Evolutionary conservation across 78 protist genomes (phyloP).

Genomic region (Anaeramoeba ignava): DNA sequence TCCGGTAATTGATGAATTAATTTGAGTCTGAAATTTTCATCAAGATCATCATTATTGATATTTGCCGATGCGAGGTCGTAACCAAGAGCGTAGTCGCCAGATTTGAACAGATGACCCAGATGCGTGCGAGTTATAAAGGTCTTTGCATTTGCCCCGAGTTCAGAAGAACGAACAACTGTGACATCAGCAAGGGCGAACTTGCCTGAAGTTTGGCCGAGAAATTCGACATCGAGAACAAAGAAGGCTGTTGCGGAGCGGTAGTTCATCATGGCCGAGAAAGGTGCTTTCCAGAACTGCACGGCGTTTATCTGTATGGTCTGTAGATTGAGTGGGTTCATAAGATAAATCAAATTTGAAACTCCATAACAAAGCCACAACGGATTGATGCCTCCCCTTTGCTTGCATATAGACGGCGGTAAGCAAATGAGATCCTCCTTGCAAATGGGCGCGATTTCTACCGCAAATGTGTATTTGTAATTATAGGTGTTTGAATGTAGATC

Average conservation of each 20-base stretch:
- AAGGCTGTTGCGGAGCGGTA: background rate
- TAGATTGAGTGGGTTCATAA: background rate
- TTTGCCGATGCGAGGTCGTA: background rate
- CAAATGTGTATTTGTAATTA: constrained; percentile 64
- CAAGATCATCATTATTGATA: background rate
- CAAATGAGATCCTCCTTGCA: constrained; percentile 85
- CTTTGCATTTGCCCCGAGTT: background rate
- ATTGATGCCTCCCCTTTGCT: background rate
- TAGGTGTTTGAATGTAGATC: constrained; percentile 73
- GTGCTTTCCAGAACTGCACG: background rate
- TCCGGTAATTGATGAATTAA: background rate
- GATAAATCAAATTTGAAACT: background rate
- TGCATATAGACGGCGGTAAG: constrained; percentile 47
- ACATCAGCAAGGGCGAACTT: background rate
- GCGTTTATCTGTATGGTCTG: background rate
- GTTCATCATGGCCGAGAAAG: background rate
- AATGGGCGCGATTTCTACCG: constrained; percentile 83
- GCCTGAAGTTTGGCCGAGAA: background rate
- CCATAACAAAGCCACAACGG: background rate
- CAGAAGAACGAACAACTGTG: background rate
- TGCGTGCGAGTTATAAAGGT: background rate
- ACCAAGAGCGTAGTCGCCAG: background rate
- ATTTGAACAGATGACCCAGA: background rate
- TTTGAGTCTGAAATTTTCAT: background rate
- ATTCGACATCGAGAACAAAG: background rate